Evolutionary conservation across 208 protist species (phyloP), one percentile per base, ranked within the genome.

Genomic region (Wallacemonas collosoma): DNA sequence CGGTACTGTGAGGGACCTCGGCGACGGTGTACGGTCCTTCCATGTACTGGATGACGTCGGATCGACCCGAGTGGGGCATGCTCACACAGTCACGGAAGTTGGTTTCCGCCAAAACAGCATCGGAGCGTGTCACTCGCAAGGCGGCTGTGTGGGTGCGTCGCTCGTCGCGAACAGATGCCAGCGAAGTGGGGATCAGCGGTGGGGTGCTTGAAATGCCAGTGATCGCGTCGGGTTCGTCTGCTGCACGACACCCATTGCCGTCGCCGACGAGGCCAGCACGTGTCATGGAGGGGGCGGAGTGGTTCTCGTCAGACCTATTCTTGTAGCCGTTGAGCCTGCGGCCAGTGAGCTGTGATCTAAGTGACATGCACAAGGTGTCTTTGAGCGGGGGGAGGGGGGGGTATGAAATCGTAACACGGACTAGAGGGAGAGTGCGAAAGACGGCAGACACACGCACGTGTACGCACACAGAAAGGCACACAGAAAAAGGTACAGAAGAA

Each of bases 1-100:
- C 0, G 53, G 53, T 17, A 0, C 63, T 54, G 62, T 44, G 15
- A 43, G 56, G 9, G 12, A 62, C 56, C 43, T 65, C 60, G 12
- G 60, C 60, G 11, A 65, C 26, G 5, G 60, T 65, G 60, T 17
- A 65, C 40, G 60, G 41, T 3, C 41, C 60, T 12, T 50, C 60
- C 60, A 65, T 65, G 60, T 45, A 53, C 41, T 65, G 50, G n/a
- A 65, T 7, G 9, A 38, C 9, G 9, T 17, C 57, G 12, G 39
- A 26, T 26, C 26, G 26, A 26, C 26, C 26, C 26, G 26, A 26
- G 26, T 26, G 26, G 26, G 26, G 26, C 26, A 26, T 26, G 26
- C 26, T 26, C 26, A 26, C 26, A 26, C 26, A 0, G 26, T 26
- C 26, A 26, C 26, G 26, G 26, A 26, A 26, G 26, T 26, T 26